Percentiles rank a stretch among this genome's conserved stretches.
Evolutionary conservation across 2,329 filamentous ascomycete genomes (phyloP).

Genomic region (Metarhizium album): DNA sequence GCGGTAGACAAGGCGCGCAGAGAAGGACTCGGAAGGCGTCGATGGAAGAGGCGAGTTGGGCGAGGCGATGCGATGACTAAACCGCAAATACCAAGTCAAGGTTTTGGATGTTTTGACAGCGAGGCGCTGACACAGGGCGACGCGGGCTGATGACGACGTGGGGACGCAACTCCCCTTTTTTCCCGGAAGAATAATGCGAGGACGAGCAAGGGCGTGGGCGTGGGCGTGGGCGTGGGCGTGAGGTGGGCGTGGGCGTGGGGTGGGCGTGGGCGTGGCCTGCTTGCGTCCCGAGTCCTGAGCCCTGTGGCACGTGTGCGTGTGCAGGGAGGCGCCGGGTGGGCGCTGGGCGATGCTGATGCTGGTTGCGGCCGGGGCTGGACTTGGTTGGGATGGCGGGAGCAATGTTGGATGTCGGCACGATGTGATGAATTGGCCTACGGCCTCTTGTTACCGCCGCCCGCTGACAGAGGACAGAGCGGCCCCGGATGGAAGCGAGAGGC

Average conservation of each 20-base stretch:
- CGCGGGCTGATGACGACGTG: background rate
- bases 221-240: no score
- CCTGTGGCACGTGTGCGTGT: no score
- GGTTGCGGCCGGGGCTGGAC: background rate
- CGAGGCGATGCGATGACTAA: background rate
- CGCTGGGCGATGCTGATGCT: background rate
- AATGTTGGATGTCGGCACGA: no score
- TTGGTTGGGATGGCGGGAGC: no score
- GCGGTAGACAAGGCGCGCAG: background rate
- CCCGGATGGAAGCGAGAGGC: no score
- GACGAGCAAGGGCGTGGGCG: background rate
- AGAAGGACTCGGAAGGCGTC: constrained; percentile 2
- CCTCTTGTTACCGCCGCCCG: no score
- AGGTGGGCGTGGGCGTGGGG: no score
- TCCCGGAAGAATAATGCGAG: background rate
- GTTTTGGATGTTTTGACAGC: background rate
- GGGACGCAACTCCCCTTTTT: background rate
- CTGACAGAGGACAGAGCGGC: no score
- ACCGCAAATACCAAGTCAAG: background rate
- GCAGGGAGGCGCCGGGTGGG: no score
- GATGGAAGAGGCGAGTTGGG: background rate
- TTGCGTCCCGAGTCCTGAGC: no score
- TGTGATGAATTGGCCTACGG: no score
- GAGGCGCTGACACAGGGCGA: background rate
- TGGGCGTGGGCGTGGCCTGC: no score